A percentile compares a stretch with the other conserved stretches of the same genome.
Evolutionary conservation across 202 grass and related monocot species (phyloP).

Genomic region (Cymbopogon flexuosus): DNA sequence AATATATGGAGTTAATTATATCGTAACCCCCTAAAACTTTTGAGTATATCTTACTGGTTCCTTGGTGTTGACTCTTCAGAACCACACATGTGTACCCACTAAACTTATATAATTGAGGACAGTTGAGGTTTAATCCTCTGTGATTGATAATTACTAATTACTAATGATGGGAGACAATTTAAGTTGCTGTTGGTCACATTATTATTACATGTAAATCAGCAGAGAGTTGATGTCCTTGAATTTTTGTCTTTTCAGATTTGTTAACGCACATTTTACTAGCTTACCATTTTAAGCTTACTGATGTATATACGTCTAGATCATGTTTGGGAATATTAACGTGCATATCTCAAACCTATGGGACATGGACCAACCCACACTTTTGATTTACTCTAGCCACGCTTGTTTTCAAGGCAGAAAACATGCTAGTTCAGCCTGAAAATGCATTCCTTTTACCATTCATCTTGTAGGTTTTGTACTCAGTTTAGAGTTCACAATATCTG

Average conservation of each 20-base stretch:
- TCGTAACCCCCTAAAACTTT: not conserved
- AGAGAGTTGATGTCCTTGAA: not conserved
- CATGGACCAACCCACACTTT: not conserved
- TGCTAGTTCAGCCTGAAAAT: conserved; percentile 14
- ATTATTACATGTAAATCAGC: not conserved
- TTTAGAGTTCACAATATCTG: conserved; percentile 11
- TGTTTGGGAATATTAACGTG: not conserved
- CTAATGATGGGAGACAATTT: not conserved
- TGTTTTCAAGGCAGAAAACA: not conserved
- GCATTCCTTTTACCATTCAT: not conserved
- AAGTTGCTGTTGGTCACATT: not conserved
- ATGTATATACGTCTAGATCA: not conserved
- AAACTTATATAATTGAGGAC: not conserved
- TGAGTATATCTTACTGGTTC: not conserved
- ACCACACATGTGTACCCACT: not conserved
- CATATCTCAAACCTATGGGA: not conserved
- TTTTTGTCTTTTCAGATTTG: not conserved
- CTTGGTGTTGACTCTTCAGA: not conserved
- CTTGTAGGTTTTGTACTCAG: conserved; percentile 15
- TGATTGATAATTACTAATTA: too few relatives aligned
- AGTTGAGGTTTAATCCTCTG: not conserved
- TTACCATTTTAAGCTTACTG: not conserved
- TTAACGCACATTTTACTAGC: not conserved
- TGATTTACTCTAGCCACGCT: not conserved
- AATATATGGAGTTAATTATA: not conserved